Evolutionary conservation across 805 yeast species (phyloP).

Genomic region (Starmera dryadoides): DNA sequence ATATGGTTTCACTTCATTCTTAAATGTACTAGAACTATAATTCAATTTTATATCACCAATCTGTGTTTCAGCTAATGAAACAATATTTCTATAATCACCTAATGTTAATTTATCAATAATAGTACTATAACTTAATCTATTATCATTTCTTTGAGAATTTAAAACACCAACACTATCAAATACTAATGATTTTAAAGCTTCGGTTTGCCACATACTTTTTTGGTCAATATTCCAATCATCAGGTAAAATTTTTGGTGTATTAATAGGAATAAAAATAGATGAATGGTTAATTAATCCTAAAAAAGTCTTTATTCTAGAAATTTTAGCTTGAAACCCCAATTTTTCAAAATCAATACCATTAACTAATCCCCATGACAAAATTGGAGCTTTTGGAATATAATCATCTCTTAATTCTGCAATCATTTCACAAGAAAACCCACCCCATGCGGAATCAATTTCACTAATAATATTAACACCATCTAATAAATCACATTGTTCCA

Average conservation of each 20-base stretch:
- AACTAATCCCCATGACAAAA: conserved; percentile 41
- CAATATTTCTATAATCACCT: conserved; percentile 39
- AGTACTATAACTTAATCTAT: conserved; percentile 30
- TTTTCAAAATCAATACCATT: conserved; percentile 14
- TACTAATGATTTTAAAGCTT: conserved; percentile 29
- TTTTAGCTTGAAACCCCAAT: conserved; percentile 9
- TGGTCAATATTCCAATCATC: conserved; percentile 9
- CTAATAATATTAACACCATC: conserved; percentile 64
- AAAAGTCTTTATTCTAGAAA: conserved; percentile 39
- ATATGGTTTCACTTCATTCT: conserved; percentile 3
- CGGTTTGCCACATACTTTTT: conserved; percentile 35
- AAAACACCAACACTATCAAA: conserved; percentile 39
- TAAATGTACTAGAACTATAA: conserved; percentile 4
- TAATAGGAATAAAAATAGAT: conserved; percentile 52
- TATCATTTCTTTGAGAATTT: conserved; percentile 27
- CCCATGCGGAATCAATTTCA: conserved; percentile 80
- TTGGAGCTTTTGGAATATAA: conserved; percentile 42
- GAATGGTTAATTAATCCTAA: conserved; percentile 39
- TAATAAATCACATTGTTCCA: conserved; percentile 73
- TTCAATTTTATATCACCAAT: conserved; percentile 3
- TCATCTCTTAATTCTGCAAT: conserved; percentile 62
- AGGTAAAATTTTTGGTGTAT: conserved; percentile 16
- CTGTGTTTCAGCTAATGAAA: conserved; percentile 27
- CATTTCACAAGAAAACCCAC: conserved; percentile 56
- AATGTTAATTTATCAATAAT: conserved; percentile 35